Percentiles rank a stretch among this genome's conserved stretches.
Evolutionary conservation across 495 filamentous ascomycete species (phyloP).

Genomic region (Filosporella fistucella): DNA sequence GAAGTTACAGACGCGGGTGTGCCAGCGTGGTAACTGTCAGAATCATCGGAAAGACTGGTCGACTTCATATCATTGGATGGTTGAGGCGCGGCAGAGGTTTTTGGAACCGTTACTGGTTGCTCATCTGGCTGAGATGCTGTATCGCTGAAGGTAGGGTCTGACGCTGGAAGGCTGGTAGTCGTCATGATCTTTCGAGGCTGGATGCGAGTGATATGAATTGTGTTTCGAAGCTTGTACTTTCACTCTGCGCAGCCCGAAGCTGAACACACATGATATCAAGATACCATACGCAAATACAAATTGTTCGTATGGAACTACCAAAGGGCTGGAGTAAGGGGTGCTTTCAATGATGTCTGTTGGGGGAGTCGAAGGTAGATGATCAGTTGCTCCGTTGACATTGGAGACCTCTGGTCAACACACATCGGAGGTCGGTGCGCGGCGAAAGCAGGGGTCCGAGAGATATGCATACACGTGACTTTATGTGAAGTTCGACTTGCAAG

Average conservation of each 20-base stretch:
- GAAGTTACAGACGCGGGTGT: conserved; percentile 2
- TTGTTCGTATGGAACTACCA: too few relatives aligned
- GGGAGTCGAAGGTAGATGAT: too few relatives aligned
- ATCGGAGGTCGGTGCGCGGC: too few relatives aligned
- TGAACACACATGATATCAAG: conserved; percentile 24
- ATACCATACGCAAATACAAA: too few relatives aligned
- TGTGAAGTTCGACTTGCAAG: too few relatives aligned
- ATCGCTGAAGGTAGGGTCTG: conserved; percentile 19
- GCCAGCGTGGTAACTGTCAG: conserved; percentile 7
- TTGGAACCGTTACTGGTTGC: conserved; percentile 13
- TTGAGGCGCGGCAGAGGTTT: conserved; percentile 18
- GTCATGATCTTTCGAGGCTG: conserved; percentile 13
- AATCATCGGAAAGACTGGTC: conserved; percentile 2
- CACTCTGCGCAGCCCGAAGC: conserved; percentile 17
- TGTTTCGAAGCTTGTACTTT: conserved; percentile 18
- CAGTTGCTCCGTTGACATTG: too few relatives aligned
- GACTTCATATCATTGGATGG: conserved; percentile 14
- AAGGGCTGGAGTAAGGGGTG: too few relatives aligned
- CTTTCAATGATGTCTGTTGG: too few relatives aligned
- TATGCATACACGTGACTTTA: too few relatives aligned
- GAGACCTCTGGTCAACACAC: too few relatives aligned
- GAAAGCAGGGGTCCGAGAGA: too few relatives aligned
- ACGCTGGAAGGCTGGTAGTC: conserved; percentile 12
- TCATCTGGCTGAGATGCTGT: conserved; percentile 22
- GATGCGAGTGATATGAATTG: conserved; percentile 1